Evolutionary conservation across 148 eudicot species (phyloP).

Genomic region (Camellia japonica): DNA sequence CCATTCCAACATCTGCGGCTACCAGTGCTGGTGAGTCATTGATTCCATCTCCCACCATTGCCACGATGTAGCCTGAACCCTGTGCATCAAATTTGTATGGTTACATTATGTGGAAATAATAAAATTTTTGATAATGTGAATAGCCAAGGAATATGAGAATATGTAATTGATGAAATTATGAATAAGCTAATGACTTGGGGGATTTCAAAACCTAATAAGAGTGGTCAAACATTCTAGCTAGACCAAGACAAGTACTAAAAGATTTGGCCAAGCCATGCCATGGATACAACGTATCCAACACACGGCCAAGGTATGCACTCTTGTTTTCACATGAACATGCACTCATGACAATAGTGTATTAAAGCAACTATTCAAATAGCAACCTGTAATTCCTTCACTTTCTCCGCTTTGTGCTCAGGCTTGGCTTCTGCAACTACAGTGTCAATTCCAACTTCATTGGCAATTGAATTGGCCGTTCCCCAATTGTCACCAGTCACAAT

Average conservation of each 20-base stretch:
- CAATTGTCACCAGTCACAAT: constrained; percentile 9
- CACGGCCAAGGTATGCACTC: not conserved
- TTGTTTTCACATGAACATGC: not conserved
- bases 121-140: not conserved
- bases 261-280: not conserved
- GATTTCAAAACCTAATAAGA: not conserved
- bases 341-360: not conserved
- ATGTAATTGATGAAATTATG: not conserved
- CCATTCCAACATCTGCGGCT: constrained; percentile 98
- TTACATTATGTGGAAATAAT: not conserved
- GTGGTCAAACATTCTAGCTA: not conserved
- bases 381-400: constrained; percentile 85
- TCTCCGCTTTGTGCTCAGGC: constrained; percentile 74
- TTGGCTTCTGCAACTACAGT: constrained; percentile 75
- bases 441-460: constrained; percentile 11
- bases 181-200: not conserved
- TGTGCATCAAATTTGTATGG: constrained; percentile 9
- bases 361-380: not conserved
- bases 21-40: constrained; percentile 95
- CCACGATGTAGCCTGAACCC: constrained; percentile 76
- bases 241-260: not conserved
- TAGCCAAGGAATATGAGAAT: not conserved
- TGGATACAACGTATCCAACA: not conserved
- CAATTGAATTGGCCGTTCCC: constrained; percentile 32
- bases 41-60: constrained; percentile 98